A percentile compares a stretch with the other conserved stretches of the same genome.
phyloP scores from a whole-genome alignment of 306 rosid species.

The Vachellia pachyceras region DNA sequence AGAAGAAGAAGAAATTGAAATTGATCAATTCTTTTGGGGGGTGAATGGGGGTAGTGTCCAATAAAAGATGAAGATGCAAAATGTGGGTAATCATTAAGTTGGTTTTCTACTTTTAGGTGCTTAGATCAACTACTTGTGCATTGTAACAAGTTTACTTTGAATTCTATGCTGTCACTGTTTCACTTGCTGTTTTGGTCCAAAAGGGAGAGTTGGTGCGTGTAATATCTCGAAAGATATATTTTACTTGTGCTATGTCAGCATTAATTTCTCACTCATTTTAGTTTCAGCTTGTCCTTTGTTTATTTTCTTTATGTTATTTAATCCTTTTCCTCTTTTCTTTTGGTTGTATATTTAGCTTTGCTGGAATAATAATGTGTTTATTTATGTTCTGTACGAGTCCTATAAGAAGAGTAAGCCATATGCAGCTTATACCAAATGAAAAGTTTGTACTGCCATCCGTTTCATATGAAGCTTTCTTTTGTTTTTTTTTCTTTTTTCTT shows the following conservation, averaged over 20 bases:
- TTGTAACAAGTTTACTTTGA: constrained; percentile 37
- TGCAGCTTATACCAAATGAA: neutral
- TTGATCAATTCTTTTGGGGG: constrained; percentile 29
- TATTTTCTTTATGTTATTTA: neutral
- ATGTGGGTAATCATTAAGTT: constrained; percentile 35
- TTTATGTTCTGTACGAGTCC: constrained; percentile 19
- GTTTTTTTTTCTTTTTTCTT: too few relatives aligned
- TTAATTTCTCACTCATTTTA: constrained; percentile 23
- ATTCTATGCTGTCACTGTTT: constrained; percentile 22
- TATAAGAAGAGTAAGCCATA: neutral
- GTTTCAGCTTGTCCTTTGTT: constrained; percentile 9
- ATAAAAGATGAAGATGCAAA: constrained; percentile 16
- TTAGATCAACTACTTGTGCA: constrained; percentile 45
- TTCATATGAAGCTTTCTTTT: constrained; percentile 15
- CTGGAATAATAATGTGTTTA: constrained; percentile 1
- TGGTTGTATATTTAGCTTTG: neutral
- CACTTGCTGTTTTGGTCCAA: constrained; percentile 38
- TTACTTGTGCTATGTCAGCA: constrained; percentile 47
- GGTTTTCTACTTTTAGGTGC: constrained; percentile 40
- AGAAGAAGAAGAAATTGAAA: neutral
- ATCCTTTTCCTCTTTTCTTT: neutral
- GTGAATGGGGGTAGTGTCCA: constrained; percentile 1
- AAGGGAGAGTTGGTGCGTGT: constrained; percentile 39
- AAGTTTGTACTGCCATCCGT: constrained; percentile 7
- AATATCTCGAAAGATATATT: constrained; percentile 33